Conservation (phyloP, 169 alveolate genomes). For the Cryptosporidium andersoni region DNA sequence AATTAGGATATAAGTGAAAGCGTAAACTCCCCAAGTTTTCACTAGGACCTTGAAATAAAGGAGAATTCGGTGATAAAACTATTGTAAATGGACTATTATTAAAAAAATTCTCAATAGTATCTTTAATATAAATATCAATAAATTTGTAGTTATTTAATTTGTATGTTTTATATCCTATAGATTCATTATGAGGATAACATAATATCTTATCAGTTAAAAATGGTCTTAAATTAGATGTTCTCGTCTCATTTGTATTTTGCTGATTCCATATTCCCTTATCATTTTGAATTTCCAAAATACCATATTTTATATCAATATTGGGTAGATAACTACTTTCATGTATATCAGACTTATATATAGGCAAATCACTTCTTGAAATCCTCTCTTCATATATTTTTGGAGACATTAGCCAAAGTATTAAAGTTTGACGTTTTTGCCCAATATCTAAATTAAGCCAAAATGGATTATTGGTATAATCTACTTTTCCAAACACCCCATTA, state of each 20-base stretch:
- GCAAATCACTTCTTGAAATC: conserved; percentile 3
- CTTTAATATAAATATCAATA: not conserved
- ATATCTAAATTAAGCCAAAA: not conserved
- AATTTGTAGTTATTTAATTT: not conserved
- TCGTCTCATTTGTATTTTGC: not conserved
- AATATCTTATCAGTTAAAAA: conserved; percentile 1
- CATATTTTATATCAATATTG: conserved; percentile 33
- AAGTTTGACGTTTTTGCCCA: conserved; percentile 28
- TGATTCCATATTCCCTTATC: not conserved
- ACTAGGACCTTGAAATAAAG: conserved; percentile 14
- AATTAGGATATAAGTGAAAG: conserved; percentile 19
- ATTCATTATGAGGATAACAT: too few species aligned
- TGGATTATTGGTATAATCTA: too few species aligned
- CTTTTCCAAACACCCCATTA: not conserved
- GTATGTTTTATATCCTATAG: too few species aligned
- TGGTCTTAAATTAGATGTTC: not conserved
- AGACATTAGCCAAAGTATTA: conserved; percentile 26
- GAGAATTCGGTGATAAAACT: conserved; percentile 20
- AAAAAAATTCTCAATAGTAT: conserved; percentile 1
- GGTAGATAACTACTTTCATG: conserved; percentile 38
- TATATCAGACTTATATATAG: conserved; percentile 3
- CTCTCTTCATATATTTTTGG: not conserved
- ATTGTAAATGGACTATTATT: not conserved
- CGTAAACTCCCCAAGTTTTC: conserved; percentile 15
- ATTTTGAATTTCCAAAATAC: not conserved